phyloP scores from a whole-genome alignment of 139 green algal species.

The Choricystis sp. region DNA sequence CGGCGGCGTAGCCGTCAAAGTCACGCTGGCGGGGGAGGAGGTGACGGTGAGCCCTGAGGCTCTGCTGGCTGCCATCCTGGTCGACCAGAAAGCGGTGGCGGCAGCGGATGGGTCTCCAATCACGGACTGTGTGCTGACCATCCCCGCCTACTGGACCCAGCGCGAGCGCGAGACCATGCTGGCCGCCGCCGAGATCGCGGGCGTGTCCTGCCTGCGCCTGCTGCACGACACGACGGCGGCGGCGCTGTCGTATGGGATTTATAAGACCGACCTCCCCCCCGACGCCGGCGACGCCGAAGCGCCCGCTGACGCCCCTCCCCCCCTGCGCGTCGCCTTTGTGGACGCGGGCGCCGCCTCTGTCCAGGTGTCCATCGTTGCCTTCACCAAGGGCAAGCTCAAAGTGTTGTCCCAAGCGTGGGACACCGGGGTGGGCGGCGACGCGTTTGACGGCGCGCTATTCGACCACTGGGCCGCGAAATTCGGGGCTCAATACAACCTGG shows the following conservation, averaged over 20 bases:
- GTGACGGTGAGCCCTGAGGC: constrained; percentile 34
- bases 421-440: constrained; percentile 68
- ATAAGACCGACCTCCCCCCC: constrained; percentile 93
- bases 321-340: constrained; percentile 83
- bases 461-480: constrained; percentile 85
- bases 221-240: constrained; percentile 93
- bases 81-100: constrained; percentile 78
- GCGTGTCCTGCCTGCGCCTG: constrained; percentile 80
- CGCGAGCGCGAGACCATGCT: constrained; percentile 72
- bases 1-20: constrained; percentile 59
- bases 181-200: constrained; percentile 37
- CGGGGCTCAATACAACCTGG: constrained; percentile 62
- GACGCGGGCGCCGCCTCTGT: constrained; percentile 79
- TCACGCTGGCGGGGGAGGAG: not conserved
- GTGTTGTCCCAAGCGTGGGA: constrained; percentile 84
- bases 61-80: constrained; percentile 81
- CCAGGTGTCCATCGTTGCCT: constrained; percentile 82
- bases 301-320: too few species aligned
- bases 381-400: constrained; percentile 74
- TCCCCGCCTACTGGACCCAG: constrained; percentile 79
- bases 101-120: constrained; percentile 67
- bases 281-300: constrained; percentile 25
- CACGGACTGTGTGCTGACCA: constrained; percentile 79
- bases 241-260: constrained; percentile 95
- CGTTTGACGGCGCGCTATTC: constrained; percentile 84